A percentile compares a stretch with the other conserved stretches of the same genome.
phyloP scores from a whole-genome alignment of 257 asterid genomes.

The Hygrophila difformis region DNA sequence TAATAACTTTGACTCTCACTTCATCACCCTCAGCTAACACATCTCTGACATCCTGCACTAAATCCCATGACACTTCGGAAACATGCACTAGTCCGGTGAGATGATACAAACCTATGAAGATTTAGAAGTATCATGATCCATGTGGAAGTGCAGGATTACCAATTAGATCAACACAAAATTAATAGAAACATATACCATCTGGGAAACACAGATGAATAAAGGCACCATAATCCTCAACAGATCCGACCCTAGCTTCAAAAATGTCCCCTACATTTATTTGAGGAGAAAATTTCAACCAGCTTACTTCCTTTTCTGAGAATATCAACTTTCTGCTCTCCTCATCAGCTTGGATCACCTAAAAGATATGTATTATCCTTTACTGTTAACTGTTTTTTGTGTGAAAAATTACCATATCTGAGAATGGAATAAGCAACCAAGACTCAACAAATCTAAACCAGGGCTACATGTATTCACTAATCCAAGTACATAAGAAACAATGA shows the following conservation, averaged over 20 bases:
- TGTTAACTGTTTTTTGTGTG: background rate
- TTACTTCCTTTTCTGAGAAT: slow-evolving; percentile 87
- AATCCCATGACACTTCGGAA: slow-evolving; percentile 98
- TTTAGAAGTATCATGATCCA: slow-evolving; percentile 21
- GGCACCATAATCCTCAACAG: slow-evolving; percentile 95
- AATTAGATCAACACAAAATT: slow-evolving; percentile 2
- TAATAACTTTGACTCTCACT: slow-evolving; percentile 65
- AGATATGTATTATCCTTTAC: background rate
- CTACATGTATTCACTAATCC: too few species aligned
- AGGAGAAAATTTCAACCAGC: slow-evolving; percentile 58
- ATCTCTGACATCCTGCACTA: slow-evolving; percentile 83
- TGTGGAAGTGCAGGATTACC: slow-evolving; percentile 3
- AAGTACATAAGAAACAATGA: too few species aligned
- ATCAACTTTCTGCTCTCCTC: slow-evolving; percentile 64
- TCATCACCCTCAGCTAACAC: slow-evolving; percentile 68
- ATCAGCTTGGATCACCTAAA: slow-evolving; percentile 77
- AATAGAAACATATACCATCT: slow-evolving; percentile 50
- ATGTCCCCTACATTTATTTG: slow-evolving; percentile 57
- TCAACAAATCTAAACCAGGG: too few species aligned
- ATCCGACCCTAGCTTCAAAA: slow-evolving; percentile 66
- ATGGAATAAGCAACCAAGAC: too few species aligned
- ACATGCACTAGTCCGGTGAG: slow-evolving; percentile 90
- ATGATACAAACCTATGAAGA: slow-evolving; percentile 51
- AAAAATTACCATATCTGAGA: slow-evolving; percentile 1
- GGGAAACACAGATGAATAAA: slow-evolving; percentile 74